Conservation (phyloP, 768 basidiomycete genomes). For the Termitomyces sp. region DNA sequence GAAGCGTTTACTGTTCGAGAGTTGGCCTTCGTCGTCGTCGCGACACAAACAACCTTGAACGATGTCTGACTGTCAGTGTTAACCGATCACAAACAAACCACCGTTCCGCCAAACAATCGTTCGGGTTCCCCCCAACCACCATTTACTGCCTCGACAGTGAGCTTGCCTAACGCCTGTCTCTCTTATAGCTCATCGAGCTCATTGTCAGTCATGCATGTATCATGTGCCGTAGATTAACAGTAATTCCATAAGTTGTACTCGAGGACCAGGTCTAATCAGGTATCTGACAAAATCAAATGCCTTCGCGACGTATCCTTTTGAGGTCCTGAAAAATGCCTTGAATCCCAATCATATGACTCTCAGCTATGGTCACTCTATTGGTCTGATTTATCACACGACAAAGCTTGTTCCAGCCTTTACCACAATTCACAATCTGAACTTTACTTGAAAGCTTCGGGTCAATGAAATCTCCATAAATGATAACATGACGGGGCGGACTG, state of each 20-base stretch:
- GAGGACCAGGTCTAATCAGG: background rate
- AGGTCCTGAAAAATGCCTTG: background rate
- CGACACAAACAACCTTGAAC: slow-evolving; percentile 20
- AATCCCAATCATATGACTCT: background rate
- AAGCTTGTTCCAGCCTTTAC: background rate
- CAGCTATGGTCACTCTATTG: background rate
- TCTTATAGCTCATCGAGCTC: background rate
- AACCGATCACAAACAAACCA: slow-evolving; percentile 14
- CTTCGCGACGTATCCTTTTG: background rate
- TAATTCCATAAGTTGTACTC: background rate
- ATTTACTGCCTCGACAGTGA: background rate
- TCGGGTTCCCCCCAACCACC: background rate
- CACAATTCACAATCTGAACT: background rate
- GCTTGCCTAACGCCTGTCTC: too few species aligned
- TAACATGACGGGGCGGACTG: background rate
- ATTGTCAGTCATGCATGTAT: background rate
- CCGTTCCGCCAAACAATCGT: slow-evolving; percentile 9
- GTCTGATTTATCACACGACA: background rate
- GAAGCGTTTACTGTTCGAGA: slow-evolving; percentile 17
- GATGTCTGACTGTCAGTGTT: slow-evolving; percentile 13
- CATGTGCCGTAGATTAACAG: background rate
- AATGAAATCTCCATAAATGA: too few species aligned
- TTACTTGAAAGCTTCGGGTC: background rate
- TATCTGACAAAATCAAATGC: too few species aligned
- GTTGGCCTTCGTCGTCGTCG: slow-evolving; percentile 27